phyloP scores from a whole-genome alignment of 202 grass and related monocot genomes.

The Setaria italica region DNA sequence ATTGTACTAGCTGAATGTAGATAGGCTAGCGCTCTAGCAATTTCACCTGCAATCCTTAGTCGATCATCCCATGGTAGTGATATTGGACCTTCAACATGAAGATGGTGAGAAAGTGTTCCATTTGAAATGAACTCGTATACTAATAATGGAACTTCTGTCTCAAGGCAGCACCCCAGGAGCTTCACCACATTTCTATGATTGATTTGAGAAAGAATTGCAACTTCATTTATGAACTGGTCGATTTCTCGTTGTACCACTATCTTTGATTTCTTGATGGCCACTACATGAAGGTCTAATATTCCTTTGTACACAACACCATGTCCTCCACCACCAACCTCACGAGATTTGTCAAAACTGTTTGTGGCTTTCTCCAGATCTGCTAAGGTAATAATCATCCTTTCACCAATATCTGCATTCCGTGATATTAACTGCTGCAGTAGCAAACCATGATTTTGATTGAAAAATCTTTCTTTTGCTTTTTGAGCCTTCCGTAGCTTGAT shows the following conservation, averaged over 20 bases:
- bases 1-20: conserved; percentile 45
- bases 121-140: conserved; percentile 52
- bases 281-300: neutral
- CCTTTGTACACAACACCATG: neutral
- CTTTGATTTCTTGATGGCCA: conserved; percentile 1
- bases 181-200: conserved; percentile 63
- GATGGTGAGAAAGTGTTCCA: neutral
- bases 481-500: neutral
- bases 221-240: conserved; percentile 65
- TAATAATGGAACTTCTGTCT: conserved; percentile 55
- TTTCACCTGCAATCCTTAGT: conserved; percentile 44
- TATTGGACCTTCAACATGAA: neutral
- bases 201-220: conserved; percentile 66
- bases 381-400: neutral
- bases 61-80: conserved; percentile 50
- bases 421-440: neutral
- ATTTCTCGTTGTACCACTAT: conserved; percentile 55
- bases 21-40: conserved; percentile 50
- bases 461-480: neutral
- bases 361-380: neutral
- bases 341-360: neutral
- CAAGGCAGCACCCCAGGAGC: conserved; percentile 58
- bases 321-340: neutral
- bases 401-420: neutral
- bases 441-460: neutral